phyloP scores from a whole-genome alignment of 805 yeast genomes.

The Starmera quercuum region DNA sequence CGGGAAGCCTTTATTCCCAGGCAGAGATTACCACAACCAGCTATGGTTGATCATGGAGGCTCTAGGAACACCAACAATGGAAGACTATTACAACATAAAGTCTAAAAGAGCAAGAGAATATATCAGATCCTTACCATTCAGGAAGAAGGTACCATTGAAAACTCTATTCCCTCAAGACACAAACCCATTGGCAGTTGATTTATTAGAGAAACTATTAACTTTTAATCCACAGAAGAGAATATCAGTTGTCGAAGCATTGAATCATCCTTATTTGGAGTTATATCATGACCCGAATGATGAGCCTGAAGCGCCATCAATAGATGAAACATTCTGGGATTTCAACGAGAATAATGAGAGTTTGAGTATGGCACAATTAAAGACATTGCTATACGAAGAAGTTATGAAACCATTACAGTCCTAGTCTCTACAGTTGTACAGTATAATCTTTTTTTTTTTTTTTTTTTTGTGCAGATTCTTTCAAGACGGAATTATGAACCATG shows the following conservation, averaged over 20 bases:
- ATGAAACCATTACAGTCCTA: conserved; percentile 36
- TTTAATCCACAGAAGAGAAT: conserved; percentile 72
- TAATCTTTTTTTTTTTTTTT: no score
- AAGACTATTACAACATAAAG: conserved; percentile 67
- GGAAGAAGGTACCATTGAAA: conserved; percentile 46
- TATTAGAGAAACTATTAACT: conserved; percentile 59
- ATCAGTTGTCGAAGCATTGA: conserved; percentile 65
- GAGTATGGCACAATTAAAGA: conserved; percentile 64
- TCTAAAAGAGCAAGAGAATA: conserved; percentile 73
- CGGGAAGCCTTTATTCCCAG: conserved; percentile 62
- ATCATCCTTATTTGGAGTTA: conserved; percentile 61
- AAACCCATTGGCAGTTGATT: conserved; percentile 46
- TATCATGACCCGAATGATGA: conserved; percentile 73
- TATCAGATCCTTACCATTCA: conserved; percentile 57
- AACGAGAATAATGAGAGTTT: conserved; percentile 54
- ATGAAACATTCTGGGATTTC: conserved; percentile 33
- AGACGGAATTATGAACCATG: no score
- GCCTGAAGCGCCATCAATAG: conserved; percentile 35
- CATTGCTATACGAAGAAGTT: conserved; percentile 73
- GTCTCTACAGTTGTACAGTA: no score
- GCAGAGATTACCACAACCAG: conserved; percentile 67
- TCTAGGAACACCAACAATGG: conserved; percentile 67
- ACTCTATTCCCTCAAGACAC: conserved; percentile 39
- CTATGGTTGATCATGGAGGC: conserved; percentile 57
- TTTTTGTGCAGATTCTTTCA: no score